Base-by-base conservation (phyloP, 306 rosid genomes). In the Ormosia emarginata region DNA sequence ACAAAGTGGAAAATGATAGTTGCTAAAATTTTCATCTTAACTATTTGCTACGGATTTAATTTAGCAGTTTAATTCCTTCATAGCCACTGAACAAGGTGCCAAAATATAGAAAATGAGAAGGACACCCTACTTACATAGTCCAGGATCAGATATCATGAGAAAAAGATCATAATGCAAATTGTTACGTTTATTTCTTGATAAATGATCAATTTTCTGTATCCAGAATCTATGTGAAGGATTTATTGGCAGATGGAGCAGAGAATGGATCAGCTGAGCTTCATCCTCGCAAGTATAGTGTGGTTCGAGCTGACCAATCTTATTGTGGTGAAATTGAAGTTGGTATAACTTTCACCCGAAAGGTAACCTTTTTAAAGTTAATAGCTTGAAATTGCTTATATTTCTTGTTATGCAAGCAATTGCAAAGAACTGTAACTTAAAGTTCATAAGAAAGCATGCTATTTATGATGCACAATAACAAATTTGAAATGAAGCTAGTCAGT, bases 271-370 rank as follows among this genome's bases (percentile, higher is more conserved):
- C 94, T 9, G 90, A 87, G 63, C 41, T 89, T 36, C 92, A 59
- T 71, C 79, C 91, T 14, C 80, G 55, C 55, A 91, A 89, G 83
- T 95, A 93, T 66, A 88, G 86, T 0, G 89, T 95, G 3, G 92
- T 95, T 72, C 71, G 82, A 11, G 68, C 82, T 3, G 78, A 95
- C 66, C 79, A 86, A 39, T 83, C 86, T 77, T 95, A 88, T n/a
- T 83, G 81, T 0, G 99, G 99, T 61, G 97, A 95, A 55, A 84
- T 93, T 57, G 90, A 85, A 91, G 95, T 90, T 30, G 97, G 91
- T 32, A 71, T 95, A 53, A 86, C 81, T 84, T 92, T 91, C 90
- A 85, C 88, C 15, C 84, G 8, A 9, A 89, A 88, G 93, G 94
- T 89, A 88, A 17, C 10, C 2, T 5, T 7, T 47, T 53, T 32